A percentile compares a stretch with the other conserved stretches of the same genome.
phyloP scores from a whole-genome alignment of 176 grass and related monocot species.

The Sorghum bicolor region Sorghum_bicolor_NCBIv3 NC_012870.2:77155501-77156000 shows the following conservation, averaged over 20 bases:
- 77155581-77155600: constrained; percentile 44
- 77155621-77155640: constrained; percentile 20
- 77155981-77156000: neutral
- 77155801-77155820: neutral
- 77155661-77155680: constrained; percentile 13
- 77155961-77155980: neutral
- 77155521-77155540: constrained; percentile 11
- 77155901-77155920: neutral
- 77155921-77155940: neutral
- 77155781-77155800: neutral
- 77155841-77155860: neutral
- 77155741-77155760: neutral
- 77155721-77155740: neutral
- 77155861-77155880: no score
- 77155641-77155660: neutral
- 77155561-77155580: constrained; percentile 8
- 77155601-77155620: constrained; percentile 45
- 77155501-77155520: constrained; percentile 53
- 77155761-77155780: neutral
- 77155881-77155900: neutral
- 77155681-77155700: neutral
- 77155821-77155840: neutral
- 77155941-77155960: neutral
- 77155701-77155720: neutral
- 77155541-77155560: neutral